These are phyloP conservation scores for Aaosphaeria arxii DNA, from an alignment of 2,329 filamentous ascomycete species.

Conservation along the genomic window DNA sequence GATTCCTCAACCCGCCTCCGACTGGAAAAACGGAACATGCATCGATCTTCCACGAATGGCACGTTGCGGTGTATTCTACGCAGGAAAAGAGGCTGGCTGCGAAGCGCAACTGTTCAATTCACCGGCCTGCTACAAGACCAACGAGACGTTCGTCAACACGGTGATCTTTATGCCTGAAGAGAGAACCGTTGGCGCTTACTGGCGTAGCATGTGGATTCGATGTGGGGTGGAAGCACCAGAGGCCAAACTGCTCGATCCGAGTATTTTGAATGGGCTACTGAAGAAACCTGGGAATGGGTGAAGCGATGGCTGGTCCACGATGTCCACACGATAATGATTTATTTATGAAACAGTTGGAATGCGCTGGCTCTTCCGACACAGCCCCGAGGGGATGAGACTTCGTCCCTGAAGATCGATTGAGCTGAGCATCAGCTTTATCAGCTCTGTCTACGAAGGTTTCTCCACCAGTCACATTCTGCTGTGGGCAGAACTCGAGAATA, in stretches of 20 bases:
- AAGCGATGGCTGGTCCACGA: not conserved
- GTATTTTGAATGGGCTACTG: conserved; percentile 23
- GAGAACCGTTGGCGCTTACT: conserved; percentile 26
- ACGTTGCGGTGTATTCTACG: conserved; percentile 32
- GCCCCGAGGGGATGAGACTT: too few relatives aligned
- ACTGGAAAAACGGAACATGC: conserved; percentile 30
- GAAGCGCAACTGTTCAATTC: conserved; percentile 33
- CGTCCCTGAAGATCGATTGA: too few relatives aligned
- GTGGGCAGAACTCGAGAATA: too few relatives aligned
- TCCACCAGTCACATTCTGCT: too few relatives aligned
- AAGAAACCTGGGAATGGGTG: conserved; percentile 16
- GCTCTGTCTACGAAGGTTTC: too few relatives aligned
- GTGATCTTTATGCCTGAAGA: conserved; percentile 37
- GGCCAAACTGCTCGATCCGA: conserved; percentile 25
- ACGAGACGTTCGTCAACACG: conserved; percentile 27
- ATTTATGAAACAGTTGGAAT: too few relatives aligned
- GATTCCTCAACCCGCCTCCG: conserved; percentile 19
- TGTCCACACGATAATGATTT: too few relatives aligned
- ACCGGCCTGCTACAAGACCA: conserved; percentile 25
- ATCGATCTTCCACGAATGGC: conserved; percentile 28
- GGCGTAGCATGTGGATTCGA: conserved; percentile 33
- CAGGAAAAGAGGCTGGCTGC: conserved; percentile 32
- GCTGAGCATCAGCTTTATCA: too few relatives aligned
- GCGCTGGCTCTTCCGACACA: too few relatives aligned
- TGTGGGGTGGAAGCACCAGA: conserved; percentile 31